Conservation (phyloP, 179 eudicot species). For the Silene noctiflora region DNA sequence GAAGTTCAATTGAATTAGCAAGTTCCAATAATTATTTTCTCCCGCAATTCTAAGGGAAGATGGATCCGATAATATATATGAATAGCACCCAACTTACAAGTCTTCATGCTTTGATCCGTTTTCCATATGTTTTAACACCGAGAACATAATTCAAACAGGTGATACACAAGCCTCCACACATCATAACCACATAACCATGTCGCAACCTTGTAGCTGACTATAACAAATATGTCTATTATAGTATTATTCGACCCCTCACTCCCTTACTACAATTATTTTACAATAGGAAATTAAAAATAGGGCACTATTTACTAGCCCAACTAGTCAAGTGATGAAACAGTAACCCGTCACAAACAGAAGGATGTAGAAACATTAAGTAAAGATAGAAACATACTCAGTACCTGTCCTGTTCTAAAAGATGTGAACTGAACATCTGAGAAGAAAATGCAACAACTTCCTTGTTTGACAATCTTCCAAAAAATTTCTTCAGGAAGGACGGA, state of each 20-base stretch:
- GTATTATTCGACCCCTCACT: neutral
- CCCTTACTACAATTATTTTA: neutral
- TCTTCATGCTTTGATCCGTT: too few species aligned
- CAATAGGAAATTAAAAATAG: neutral
- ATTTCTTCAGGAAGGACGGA: constrained; percentile 49
- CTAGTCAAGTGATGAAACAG: constrained; percentile 1
- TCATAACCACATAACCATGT: neutral
- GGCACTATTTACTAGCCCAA: neutral
- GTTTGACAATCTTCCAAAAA: constrained; percentile 42
- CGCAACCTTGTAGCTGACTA: neutral
- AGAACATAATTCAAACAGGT: neutral
- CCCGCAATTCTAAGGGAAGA: too few species aligned
- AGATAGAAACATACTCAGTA: constrained; percentile 19
- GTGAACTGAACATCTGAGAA: constrained; percentile 34
- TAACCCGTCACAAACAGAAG: constrained; percentile 4
- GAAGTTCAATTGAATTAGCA: too few species aligned
- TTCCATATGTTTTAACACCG: too few species aligned
- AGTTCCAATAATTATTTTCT: too few species aligned
- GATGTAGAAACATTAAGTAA: neutral
- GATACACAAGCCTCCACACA: neutral
- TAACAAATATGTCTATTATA: neutral
- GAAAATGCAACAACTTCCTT: constrained; percentile 35
- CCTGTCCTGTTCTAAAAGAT: constrained; percentile 51
- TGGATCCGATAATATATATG: too few species aligned
- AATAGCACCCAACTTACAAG: too few species aligned